Base-by-base conservation (phyloP, 805 yeast genomes). In the Candida stauntonica region DNA sequence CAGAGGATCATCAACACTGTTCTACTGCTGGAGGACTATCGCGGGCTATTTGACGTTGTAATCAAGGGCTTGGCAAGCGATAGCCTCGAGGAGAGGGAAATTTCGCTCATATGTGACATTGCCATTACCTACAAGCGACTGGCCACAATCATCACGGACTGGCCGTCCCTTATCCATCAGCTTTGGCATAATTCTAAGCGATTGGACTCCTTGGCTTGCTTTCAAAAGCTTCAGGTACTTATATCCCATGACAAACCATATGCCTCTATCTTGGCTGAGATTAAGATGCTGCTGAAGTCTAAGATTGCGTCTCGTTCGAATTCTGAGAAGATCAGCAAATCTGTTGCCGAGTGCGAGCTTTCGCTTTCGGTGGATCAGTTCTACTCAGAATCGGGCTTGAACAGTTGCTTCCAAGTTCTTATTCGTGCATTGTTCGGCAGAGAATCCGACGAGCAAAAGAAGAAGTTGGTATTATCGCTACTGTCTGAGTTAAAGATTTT, bases 1-100 rank as follows among this genome's bases (percentile, higher is more conserved):
- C 50, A 48, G 27, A 33, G 37, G 6, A 44, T 46, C 15, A 26
- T 51, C 11, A 42, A 39, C 33, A 43, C 44, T 4, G 34, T 49
- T 6, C 7, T 41, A 4, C 13, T 36, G 13, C 23, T 52, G 9
- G 39, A 33, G n/a, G 66, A 31, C 49, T 58, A 31, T 52, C 57
- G 39, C 53, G 63, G 48, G 48, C 60, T 46, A 6, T 24, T 38
- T 7, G 39, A 18, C 1, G 36, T 52, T 14, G 18, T 51, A 2
- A 12, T 33, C 6, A 47, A 39, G 15, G 47, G 53, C 5, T 26
- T 51, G 26, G 48, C 46, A 26, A 50, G 54, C 31, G 27, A 35
- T 9, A 37, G 39, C 6, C 17, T 52, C 20, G 55, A 51, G 16
- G 36, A 34, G n/a, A 41, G 44, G 29, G 53, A 51, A 17, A 13